Conservation (phyloP, 1,284 basidiomycete genomes). For the Ceraceosorus guamensis region DNA sequence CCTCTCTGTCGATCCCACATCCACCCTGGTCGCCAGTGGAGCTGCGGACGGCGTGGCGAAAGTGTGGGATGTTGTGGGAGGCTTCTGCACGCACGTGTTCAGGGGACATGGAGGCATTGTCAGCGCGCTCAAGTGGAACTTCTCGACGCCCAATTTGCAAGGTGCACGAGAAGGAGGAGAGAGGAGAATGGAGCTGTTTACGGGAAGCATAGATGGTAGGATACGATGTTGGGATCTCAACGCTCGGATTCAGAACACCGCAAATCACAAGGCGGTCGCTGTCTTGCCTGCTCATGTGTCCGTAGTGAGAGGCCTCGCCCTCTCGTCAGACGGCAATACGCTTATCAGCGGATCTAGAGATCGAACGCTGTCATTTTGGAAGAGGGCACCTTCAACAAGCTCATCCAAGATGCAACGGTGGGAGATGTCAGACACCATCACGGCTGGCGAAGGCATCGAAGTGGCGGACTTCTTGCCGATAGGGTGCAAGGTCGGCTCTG, state of each 20-base stretch:
- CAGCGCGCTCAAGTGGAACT: constrained; percentile 61
- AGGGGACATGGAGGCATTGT: constrained; percentile 87
- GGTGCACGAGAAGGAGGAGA: constrained; percentile 1
- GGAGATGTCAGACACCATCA: constrained; percentile 32
- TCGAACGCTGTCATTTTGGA: constrained; percentile 36
- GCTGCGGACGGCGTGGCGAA: constrained; percentile 93
- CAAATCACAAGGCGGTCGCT: constrained; percentile 21
- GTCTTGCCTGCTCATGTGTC: constrained; percentile 36
- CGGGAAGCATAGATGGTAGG: constrained; percentile 62
- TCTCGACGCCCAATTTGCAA: background rate
- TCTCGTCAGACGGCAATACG: constrained; percentile 26
- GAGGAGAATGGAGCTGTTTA: constrained; percentile 68
- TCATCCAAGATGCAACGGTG: constrained; percentile 18
- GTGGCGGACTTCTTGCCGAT: constrained; percentile 29
- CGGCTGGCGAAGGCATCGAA: constrained; percentile 40
- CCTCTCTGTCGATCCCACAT: constrained; percentile 68
- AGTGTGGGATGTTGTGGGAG: constrained; percentile 84
- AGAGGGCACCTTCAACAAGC: background rate
- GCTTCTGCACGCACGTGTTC: constrained; percentile 88
- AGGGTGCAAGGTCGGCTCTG: too few relatives aligned
- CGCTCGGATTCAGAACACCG: constrained; percentile 7
- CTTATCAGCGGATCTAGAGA: constrained; percentile 37
- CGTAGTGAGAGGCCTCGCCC: constrained; percentile 38
- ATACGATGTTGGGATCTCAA: constrained; percentile 44
- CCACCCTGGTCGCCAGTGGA: constrained; percentile 83